Percentiles rank a stretch among this genome's conserved stretches.
These are phyloP conservation scores for Gracilaria domingensis DNA, from an alignment of 23 red algal species.

Conservation along the genomic window DNA sequence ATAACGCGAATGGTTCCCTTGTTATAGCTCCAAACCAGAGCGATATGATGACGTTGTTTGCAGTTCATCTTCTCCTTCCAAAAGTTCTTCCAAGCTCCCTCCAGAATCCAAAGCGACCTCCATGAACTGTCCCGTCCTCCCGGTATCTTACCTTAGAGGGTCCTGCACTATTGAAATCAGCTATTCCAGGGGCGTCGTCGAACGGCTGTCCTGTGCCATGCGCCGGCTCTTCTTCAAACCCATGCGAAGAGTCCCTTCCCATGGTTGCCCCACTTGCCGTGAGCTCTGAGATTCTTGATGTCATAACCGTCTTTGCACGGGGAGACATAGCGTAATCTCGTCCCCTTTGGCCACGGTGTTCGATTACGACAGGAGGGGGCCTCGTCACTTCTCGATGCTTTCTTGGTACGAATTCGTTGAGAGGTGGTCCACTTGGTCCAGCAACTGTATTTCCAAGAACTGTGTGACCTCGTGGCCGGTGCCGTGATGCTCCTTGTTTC, in stretches of 20 bases:
- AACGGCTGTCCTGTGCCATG: constrained; percentile 21
- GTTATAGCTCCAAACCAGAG: neutral
- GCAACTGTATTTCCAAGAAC: constrained; percentile 2
- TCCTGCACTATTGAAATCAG: constrained; percentile 49
- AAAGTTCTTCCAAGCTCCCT: constrained; percentile 61
- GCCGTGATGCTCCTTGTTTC: neutral
- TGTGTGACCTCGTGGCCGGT: constrained; percentile 17
- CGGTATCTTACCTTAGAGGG: constrained; percentile 71
- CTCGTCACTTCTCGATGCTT: constrained; percentile 47
- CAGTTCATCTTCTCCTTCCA: constrained; percentile 50
- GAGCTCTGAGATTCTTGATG: constrained; percentile 54
- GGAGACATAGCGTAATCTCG: constrained; percentile 17
- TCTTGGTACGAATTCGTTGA: neutral
- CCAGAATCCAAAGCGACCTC: constrained; percentile 47
- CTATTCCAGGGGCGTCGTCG: constrained; percentile 32
- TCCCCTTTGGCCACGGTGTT: constrained; percentile 1
- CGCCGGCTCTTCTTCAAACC: constrained; percentile 6
- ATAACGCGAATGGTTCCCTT: neutral
- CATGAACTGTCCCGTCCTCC: constrained; percentile 64
- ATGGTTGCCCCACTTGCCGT: constrained; percentile 61
- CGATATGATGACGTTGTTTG: neutral
- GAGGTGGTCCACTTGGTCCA: neutral
- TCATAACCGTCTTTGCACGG: constrained; percentile 34
- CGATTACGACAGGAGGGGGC: constrained; percentile 28
- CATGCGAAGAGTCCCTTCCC: constrained; percentile 47